phyloP scores from a whole-genome alignment of 164 flowering plant genomes.

The Magnolia sinica region DNA sequence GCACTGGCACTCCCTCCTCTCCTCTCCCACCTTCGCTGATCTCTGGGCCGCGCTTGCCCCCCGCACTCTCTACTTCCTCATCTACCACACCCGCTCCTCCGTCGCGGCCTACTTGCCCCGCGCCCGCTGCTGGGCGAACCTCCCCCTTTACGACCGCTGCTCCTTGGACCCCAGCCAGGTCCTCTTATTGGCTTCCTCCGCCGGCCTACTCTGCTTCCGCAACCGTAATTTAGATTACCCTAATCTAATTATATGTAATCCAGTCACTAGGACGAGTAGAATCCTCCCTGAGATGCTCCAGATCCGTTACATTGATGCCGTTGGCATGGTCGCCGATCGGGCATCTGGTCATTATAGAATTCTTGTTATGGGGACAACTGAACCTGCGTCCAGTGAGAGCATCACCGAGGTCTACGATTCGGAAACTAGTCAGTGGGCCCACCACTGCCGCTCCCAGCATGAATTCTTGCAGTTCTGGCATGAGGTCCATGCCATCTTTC shows the following conservation, averaged over 20 bases:
- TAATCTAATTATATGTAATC: slow-evolving; percentile 25
- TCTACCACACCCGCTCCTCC: slow-evolving; percentile 18
- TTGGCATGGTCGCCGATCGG: slow-evolving; percentile 24
- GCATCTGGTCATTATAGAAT: slow-evolving; percentile 9
- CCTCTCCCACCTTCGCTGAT: slow-evolving; percentile 13
- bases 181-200: slow-evolving; percentile 24
- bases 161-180: slow-evolving; percentile 22
- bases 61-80: slow-evolving; percentile 20
- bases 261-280: slow-evolving; percentile 22
- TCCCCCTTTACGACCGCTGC: slow-evolving; percentile 22
- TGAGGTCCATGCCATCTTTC: slow-evolving; percentile 27
- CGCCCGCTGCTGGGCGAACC: slow-evolving; percentile 23
- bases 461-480: slow-evolving; percentile 28
- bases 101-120: slow-evolving; percentile 21
- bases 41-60: slow-evolving; percentile 13
- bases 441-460: slow-evolving; percentile 20
- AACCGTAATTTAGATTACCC: slow-evolving; percentile 24
- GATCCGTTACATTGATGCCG: slow-evolving; percentile 25
- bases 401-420: slow-evolving; percentile 30
- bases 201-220: slow-evolving; percentile 26
- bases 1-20: slow-evolving; percentile 19
- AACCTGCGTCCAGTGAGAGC: slow-evolving; percentile 23
- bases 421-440: slow-evolving; percentile 17
- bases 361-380: slow-evolving; percentile 24
- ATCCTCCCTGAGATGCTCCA: slow-evolving; percentile 21